These are phyloP conservation scores for Hawksworthiomyces lignivorus DNA, from an alignment of 2,329 filamentous ascomycete genomes.

Conservation along the genomic window DNA sequence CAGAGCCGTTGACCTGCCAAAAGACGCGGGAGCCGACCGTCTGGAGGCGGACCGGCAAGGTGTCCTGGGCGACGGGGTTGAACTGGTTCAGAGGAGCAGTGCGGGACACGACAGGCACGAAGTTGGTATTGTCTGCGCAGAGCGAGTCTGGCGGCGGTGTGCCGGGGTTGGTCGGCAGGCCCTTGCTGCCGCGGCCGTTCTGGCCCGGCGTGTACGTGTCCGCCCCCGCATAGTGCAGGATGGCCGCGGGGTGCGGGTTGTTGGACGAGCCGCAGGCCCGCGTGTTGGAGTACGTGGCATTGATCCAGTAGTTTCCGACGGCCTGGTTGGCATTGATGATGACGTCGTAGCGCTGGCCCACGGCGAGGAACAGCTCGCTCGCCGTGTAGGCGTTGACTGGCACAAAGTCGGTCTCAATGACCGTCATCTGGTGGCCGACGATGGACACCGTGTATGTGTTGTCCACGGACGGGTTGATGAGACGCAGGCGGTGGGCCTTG, in stretches of 20 bases:
- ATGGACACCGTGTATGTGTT: slow-evolving; percentile 43
- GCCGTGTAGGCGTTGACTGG: slow-evolving; percentile 42
- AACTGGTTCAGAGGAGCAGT: slow-evolving; percentile 12
- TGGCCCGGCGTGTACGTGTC: slow-evolving; percentile 1
- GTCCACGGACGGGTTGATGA: slow-evolving; percentile 44
- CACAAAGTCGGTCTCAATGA: slow-evolving; percentile 46
- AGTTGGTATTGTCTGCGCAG: slow-evolving; percentile 15
- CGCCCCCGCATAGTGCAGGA: slow-evolving; percentile 31
- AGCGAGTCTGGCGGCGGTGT: slow-evolving; percentile 14
- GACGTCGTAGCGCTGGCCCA: slow-evolving; percentile 38
- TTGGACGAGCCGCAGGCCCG: slow-evolving; percentile 16
- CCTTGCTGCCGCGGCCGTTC: slow-evolving; percentile 3
- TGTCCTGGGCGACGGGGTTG: slow-evolving; percentile 7
- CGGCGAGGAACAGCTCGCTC: slow-evolving; percentile 40
- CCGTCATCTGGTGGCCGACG: slow-evolving; percentile 39
- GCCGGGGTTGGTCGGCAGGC: slow-evolving; percentile 24
- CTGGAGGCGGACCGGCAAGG: slow-evolving; percentile 13
- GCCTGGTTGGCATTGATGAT: slow-evolving; percentile 33
- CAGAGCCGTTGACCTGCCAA: slow-evolving; percentile 20
- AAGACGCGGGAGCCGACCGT: slow-evolving; percentile 27
- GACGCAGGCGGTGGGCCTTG: slow-evolving; percentile 40
- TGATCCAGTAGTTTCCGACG: slow-evolving; percentile 24
- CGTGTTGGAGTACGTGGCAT: slow-evolving; percentile 17
- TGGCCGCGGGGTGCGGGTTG: slow-evolving; percentile 26
- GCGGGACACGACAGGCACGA: slow-evolving; percentile 16